Evolutionary conservation across 352 stramenopile genomes (phyloP), one percentile per base, ranked within the genome.

Genomic region (Saprolegnia diclina): DNA sequence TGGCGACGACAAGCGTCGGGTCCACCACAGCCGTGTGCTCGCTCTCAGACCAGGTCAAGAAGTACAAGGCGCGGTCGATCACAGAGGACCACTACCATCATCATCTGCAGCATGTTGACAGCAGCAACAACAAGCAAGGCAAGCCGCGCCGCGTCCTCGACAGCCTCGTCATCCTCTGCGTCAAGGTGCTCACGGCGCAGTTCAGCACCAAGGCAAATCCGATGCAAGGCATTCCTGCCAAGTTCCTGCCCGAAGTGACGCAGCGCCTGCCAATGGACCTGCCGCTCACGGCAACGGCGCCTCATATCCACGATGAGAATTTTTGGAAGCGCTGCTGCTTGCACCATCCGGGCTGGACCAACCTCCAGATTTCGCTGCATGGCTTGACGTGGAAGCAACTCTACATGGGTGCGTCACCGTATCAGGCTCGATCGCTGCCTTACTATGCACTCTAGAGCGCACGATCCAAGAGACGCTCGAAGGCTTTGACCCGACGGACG

Each of bases 351-450:
- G 77, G 78, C 38, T 98, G 91, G 92, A 89, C 92, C 64, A 97
- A 97, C 67, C 83, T 94, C 55, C 79, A 93, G 70, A 95, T 98
- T 65, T 63, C 73, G 0, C 85, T 97, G 42, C 93, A 98, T 65
- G 90, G 90, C 38, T 76, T 97, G 55, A 97, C 85, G 21, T 98
- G 92, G 93, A 98, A 97, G 78, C 92, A 98, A 72, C 80, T 97
- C 32, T 97, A 90, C 71, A 79, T 97, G 45, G 83, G 90, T 71
- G 88, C 80, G 56, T 59, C 68, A 85, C 32, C 18, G n/a, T n/a
- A n/a, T n/a, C n/a, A n/a, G 29, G 24, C 24, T 14, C 14, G 24
- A 1, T 18, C 9, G n/a, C 10, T 13, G 14, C 1, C 10, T 42
- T n/a, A n/a, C n/a, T n/a, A n/a, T n/a, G n/a, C n/a, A n/a, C n/a